These are phyloP conservation scores for Prototheca wickerhamii DNA, from an alignment of 163 green algal genomes.

Conservation along the genomic window DNA sequence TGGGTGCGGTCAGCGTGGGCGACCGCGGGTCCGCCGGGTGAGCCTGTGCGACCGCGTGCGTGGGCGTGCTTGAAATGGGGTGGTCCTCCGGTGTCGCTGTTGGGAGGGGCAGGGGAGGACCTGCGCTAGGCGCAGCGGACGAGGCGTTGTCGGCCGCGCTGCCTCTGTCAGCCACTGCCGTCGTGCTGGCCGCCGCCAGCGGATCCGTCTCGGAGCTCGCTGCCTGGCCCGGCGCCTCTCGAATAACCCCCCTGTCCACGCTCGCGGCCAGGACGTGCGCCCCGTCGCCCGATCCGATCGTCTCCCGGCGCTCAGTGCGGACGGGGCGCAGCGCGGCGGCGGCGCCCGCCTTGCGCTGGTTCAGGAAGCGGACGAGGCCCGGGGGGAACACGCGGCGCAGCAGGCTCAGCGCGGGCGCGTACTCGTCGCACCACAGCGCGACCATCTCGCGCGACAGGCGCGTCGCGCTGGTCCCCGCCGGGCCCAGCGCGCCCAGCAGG, in stretches of 20 bases:
- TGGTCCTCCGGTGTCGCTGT: too few relatives aligned
- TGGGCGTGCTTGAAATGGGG: too few relatives aligned
- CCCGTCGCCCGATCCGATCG: too few relatives aligned
- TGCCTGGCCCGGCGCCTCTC: too few relatives aligned
- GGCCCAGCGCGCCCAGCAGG: constrained; percentile 41
- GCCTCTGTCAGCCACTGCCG: too few relatives aligned
- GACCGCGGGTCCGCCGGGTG: neutral
- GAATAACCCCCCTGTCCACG: too few relatives aligned
- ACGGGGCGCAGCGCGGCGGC: neutral
- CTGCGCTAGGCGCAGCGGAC: too few relatives aligned
- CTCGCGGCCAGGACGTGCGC: too few relatives aligned
- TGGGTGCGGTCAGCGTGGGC: neutral
- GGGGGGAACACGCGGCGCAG: constrained; percentile 60
- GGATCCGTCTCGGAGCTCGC: too few relatives aligned
- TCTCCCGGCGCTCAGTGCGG: constrained; percentile 6
- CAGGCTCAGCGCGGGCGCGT: constrained; percentile 55
- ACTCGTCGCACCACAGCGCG: constrained; percentile 67
- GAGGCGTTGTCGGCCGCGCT: too few relatives aligned
- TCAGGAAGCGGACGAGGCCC: constrained; percentile 63
- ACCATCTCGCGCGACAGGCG: constrained; percentile 59
- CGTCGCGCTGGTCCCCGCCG: neutral
- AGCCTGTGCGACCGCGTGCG: neutral
- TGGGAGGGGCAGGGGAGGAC: too few relatives aligned
- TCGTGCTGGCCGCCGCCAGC: too few relatives aligned
- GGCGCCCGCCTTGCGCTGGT: constrained; percentile 6